Conservation (phyloP, 169 alveolate genomes). For the Toxoplasma gondii region DNA sequence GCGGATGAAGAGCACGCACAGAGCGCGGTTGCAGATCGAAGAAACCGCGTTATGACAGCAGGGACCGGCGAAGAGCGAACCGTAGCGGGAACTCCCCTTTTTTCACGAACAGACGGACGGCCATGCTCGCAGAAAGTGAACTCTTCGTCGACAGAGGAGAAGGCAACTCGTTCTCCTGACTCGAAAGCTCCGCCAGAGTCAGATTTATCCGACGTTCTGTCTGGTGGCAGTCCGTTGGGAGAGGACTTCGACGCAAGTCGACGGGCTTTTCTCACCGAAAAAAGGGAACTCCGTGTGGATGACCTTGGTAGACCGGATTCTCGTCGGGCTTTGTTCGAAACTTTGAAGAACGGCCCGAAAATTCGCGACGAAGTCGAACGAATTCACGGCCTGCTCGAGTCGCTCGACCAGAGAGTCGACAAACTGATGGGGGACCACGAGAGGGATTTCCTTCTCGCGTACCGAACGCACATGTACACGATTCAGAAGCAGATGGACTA, state of each 20-base stretch:
- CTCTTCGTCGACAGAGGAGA: not conserved
- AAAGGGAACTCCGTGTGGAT: not conserved
- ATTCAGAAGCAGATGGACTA: constrained; percentile 56
- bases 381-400: not conserved
- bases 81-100: not conserved
- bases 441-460: constrained; percentile 67
- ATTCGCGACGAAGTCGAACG: constrained; percentile 29
- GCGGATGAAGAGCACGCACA: not conserved
- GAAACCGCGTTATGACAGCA: not conserved
- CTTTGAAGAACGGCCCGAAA: not conserved
- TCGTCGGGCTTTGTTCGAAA: not conserved
- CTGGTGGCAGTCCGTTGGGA: not conserved
- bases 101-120: not conserved
- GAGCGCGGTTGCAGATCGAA: not conserved
- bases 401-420: constrained; percentile 54
- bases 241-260: not conserved
- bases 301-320: constrained; percentile 10
- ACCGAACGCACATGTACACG: constrained; percentile 65
- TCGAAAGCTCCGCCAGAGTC: no score
- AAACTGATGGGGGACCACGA: constrained; percentile 67
- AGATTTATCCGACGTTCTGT: not conserved
- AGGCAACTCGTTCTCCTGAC: not conserved
- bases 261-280: not conserved
- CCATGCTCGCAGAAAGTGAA: not conserved
- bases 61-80: not conserved